A percentile compares a stretch with the other conserved stretches of the same genome.
These are phyloP conservation scores for Pestalotiopsis sp. DNA, from an alignment of 2,329 filamentous ascomycete genomes.

Conservation along the genomic window DNA sequence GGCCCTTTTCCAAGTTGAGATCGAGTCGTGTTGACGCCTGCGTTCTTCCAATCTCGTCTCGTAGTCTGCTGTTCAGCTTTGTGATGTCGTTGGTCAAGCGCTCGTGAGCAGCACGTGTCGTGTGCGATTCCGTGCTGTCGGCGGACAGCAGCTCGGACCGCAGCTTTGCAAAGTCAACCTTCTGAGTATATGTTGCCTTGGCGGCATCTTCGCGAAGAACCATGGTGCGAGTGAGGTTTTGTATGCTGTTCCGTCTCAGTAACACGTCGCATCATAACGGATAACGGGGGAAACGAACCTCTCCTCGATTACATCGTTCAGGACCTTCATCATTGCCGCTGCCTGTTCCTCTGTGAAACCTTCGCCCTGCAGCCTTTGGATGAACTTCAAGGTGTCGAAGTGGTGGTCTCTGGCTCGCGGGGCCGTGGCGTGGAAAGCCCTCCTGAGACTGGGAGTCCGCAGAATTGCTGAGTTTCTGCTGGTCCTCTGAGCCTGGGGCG, in stretches of 20 bases:
- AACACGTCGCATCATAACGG: neutral
- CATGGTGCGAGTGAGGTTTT: constrained; percentile 97
- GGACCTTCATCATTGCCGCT: constrained; percentile 96
- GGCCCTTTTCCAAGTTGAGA: constrained; percentile 92
- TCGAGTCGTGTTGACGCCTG: constrained; percentile 92
- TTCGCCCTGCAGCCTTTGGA: constrained; percentile 84
- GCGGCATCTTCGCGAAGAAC: constrained; percentile 91
- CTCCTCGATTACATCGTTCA: constrained; percentile 96
- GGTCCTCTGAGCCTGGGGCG: constrained; percentile 12
- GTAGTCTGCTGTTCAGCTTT: constrained; percentile 83
- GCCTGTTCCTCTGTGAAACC: constrained; percentile 95
- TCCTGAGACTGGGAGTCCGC: constrained; percentile 31
- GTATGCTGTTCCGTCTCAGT: constrained; percentile 61
- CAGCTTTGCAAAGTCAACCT: constrained; percentile 23
- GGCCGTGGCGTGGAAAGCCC: constrained; percentile 69
- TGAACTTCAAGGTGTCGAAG: constrained; percentile 97
- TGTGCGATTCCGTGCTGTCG: constrained; percentile 85
- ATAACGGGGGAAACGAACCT: constrained; percentile 48
- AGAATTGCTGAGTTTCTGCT: constrained; percentile 21
- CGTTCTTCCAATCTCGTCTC: constrained; percentile 92
- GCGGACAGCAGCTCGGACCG: constrained; percentile 66
- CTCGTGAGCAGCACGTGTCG: constrained; percentile 88
- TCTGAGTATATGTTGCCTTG: constrained; percentile 69
- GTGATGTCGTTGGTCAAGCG: constrained; percentile 91
- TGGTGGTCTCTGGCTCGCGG: constrained; percentile 75